phyloP scores from a whole-genome alignment of 1,139 yeast genomes.

The Yamadazyma songkhlaensis region DNA sequence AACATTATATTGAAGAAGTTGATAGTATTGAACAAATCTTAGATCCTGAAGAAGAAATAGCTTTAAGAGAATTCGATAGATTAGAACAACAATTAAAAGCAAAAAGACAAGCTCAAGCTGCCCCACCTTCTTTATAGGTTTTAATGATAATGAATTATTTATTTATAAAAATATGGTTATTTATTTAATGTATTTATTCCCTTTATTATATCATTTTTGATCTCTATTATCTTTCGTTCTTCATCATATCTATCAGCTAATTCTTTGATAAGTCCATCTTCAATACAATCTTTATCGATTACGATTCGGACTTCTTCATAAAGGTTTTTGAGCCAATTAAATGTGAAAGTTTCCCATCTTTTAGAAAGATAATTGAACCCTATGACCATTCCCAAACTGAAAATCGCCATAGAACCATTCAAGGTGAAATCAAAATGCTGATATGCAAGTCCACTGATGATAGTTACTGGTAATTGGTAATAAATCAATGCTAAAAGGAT shows the following conservation, averaged over 20 bases:
- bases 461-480: slow-evolving; percentile 40
- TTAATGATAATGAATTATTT: slow-evolving; percentile 4
- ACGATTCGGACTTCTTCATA: slow-evolving; percentile 37
- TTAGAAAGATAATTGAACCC: slow-evolving; percentile 45
- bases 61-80: slow-evolving; percentile 69
- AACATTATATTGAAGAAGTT: slow-evolving; percentile 82
- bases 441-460: slow-evolving; percentile 30
- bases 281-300: slow-evolving; percentile 37
- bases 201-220: slow-evolving; percentile 19
- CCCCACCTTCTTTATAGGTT: slow-evolving; percentile 28
- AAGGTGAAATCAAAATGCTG: slow-evolving; percentile 33
- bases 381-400: slow-evolving; percentile 39
- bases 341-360: slow-evolving; percentile 31
- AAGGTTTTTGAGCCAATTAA: slow-evolving; percentile 27
- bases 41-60: slow-evolving; percentile 48
- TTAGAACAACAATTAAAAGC: slow-evolving; percentile 43
- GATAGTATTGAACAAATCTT: slow-evolving; percentile 67
- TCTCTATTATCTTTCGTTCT: slow-evolving; percentile 18
- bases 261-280: slow-evolving; percentile 37
- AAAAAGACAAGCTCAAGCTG: slow-evolving; percentile 21
- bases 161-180: slow-evolving; percentile 7
- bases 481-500: slow-evolving; percentile 30
- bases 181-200: slow-evolving; percentile 13
- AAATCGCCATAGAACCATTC: slow-evolving; percentile 34
- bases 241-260: slow-evolving; percentile 22